Percentiles rank a stretch among this genome's conserved stretches.
phyloP scores from a whole-genome alignment of 192 early-diverging fungal species.

The Entomortierella chlamydospora region DNA sequence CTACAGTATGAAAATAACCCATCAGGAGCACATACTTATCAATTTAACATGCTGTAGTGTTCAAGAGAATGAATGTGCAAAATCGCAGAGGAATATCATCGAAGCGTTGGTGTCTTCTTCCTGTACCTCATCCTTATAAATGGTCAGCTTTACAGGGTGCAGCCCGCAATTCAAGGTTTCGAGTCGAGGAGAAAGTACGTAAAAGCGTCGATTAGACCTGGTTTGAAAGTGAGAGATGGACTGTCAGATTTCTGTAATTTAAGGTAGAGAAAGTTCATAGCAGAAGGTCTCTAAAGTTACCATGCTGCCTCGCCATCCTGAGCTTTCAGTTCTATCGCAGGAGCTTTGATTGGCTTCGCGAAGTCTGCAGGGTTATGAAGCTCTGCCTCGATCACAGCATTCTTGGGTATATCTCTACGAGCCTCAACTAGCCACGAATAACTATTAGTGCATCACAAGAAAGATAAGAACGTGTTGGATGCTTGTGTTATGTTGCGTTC shows the following conservation, averaged over 20 bases:
- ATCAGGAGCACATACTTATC: neutral
- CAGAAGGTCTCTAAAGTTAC: neutral
- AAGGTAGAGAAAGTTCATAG: no score
- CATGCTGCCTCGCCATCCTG: slow-evolving; percentile 48
- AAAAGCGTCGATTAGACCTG: slow-evolving; percentile 49
- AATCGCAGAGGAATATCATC: no score
- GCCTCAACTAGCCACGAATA: slow-evolving; percentile 53
- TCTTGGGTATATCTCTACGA: slow-evolving; percentile 42
- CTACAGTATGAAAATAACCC: slow-evolving; percentile 2
- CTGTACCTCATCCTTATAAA: slow-evolving; percentile 51
- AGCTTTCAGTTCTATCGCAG: slow-evolving; percentile 39
- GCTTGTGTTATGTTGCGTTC: no score
- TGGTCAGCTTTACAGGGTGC: slow-evolving; percentile 47
- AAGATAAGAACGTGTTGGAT: neutral
- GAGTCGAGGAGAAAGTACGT: slow-evolving; percentile 40
- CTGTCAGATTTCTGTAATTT: no score
- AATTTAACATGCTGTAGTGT: no score
- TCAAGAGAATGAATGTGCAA: no score
- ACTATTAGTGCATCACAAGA: neutral
- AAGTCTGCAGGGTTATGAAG: slow-evolving; percentile 51
- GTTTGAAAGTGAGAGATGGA: neutral
- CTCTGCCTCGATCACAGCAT: slow-evolving; percentile 47
- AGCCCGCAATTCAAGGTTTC: slow-evolving; percentile 44
- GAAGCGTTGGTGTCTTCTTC: no score
- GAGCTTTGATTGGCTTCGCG: slow-evolving; percentile 38